Evolutionary conservation across 495 filamentous ascomycete genomes (phyloP).

Genomic region (Haplographium delicatum): DNA sequence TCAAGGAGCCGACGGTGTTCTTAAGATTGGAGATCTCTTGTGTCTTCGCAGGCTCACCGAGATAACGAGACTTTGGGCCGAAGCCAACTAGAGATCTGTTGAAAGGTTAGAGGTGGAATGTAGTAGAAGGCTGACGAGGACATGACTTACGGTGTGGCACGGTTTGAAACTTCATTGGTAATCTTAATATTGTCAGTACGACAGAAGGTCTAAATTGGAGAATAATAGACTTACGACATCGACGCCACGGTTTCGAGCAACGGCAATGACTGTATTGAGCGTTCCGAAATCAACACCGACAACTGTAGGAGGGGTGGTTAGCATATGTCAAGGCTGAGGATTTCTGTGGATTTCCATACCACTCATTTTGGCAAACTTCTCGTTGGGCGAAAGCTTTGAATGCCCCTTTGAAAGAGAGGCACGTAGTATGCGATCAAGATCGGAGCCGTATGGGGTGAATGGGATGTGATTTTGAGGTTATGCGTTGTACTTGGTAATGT

Average conservation of each 20-base stretch:
- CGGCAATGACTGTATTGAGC: slow-evolving; percentile 94
- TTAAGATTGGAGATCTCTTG: slow-evolving; percentile 99
- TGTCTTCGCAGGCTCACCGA: slow-evolving; percentile 94
- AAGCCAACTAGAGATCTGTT: slow-evolving; percentile 88
- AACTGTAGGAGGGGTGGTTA: slow-evolving; percentile 25
- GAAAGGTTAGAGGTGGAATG: slow-evolving; percentile 23
- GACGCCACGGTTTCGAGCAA: slow-evolving; percentile 95
- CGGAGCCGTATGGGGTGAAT: not conserved
- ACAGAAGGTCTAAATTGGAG: not conserved
- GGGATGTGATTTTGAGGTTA: not conserved
- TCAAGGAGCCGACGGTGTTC: slow-evolving; percentile 91
- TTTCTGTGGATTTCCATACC: slow-evolving; percentile 10
- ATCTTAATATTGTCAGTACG: slow-evolving; percentile 53
- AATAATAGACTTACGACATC: slow-evolving; percentile 78
- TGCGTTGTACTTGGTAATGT: not conserved
- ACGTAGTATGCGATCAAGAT: not conserved
- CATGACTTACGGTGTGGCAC: slow-evolving; percentile 84
- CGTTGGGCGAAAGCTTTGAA: not conserved
- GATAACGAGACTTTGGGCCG: slow-evolving; percentile 83
- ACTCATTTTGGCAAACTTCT: slow-evolving; percentile 20
- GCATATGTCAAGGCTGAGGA: slow-evolving; percentile 4
- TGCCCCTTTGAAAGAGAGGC: not conserved
- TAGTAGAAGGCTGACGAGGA: not conserved
- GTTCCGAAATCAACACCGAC: slow-evolving; percentile 89
- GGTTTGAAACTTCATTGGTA: slow-evolving; percentile 98